Percentiles rank a stretch among this genome's conserved stretches.
Evolutionary conservation across 306 rosid genomes (phyloP).

Genomic region (Acacia crassicarpa): DNA sequence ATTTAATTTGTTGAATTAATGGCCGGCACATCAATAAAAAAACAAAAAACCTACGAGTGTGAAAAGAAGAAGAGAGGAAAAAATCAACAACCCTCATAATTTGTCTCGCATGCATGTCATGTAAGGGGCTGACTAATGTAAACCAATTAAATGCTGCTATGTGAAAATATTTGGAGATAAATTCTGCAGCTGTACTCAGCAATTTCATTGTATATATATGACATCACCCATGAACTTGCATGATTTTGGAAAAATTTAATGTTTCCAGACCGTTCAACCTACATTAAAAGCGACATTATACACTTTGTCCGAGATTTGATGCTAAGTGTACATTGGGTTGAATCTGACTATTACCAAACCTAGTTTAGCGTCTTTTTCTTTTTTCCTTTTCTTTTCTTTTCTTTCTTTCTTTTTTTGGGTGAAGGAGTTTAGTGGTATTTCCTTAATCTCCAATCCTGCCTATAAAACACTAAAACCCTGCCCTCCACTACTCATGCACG

Average conservation of each 20-base stretch:
- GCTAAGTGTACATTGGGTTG: too few relatives aligned
- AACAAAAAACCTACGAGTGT: background rate
- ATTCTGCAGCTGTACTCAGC: background rate
- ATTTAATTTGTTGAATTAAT: background rate
- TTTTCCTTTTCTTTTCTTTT: too few relatives aligned
- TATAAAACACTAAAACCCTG: too few relatives aligned
- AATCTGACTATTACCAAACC: too few relatives aligned
- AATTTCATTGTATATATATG: background rate
- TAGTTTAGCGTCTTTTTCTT: too few relatives aligned
- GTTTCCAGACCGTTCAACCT: background rate
- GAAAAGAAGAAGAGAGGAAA: background rate
- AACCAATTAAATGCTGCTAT: too few relatives aligned
- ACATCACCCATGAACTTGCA: background rate
- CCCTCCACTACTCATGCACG: too few relatives aligned
- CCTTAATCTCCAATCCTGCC: too few relatives aligned
- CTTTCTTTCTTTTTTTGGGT: too few relatives aligned
- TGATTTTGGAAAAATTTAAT: too few relatives aligned
- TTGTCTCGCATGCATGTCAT: background rate
- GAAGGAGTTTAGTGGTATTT: too few relatives aligned
- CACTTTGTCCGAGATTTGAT: background rate
- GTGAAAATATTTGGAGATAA: background rate
- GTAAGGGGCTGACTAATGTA: background rate
- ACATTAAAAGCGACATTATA: background rate
- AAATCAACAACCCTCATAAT: background rate
- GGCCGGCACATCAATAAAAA: background rate